Evolutionary conservation across 768 basidiomycete genomes (phyloP).

Genomic region (Lentinula lateritia): DNA sequence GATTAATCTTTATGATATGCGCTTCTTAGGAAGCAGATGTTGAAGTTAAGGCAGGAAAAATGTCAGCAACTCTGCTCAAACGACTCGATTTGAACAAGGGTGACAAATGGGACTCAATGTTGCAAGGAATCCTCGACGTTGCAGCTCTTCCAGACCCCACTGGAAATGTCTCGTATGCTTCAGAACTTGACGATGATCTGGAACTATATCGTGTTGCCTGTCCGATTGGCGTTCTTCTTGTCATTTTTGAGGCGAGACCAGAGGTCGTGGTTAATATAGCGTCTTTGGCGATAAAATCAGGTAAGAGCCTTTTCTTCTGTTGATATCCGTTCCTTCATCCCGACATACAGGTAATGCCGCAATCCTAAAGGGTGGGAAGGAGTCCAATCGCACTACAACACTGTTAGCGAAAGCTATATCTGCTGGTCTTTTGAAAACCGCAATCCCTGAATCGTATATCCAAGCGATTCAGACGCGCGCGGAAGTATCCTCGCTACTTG

Average conservation of each 20-base stretch:
- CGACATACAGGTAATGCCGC: constrained; percentile 78
- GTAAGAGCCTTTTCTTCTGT: constrained; percentile 33
- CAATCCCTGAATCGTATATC: constrained; percentile 75
- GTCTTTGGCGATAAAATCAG: constrained; percentile 92
- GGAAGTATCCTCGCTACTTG: constrained; percentile 84
- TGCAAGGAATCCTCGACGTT: constrained; percentile 86
- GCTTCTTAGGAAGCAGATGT: constrained; percentile 57
- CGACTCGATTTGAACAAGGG: constrained; percentile 73
- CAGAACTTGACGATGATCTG: constrained; percentile 79
- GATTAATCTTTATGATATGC: neutral
- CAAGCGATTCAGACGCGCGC: constrained; percentile 89
- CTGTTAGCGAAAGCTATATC: constrained; percentile 80
- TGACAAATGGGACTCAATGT: constrained; percentile 94
- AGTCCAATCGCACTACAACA: constrained; percentile 76
- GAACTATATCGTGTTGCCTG: constrained; percentile 93
- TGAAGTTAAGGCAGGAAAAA: constrained; percentile 78
- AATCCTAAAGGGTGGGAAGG: constrained; percentile 96
- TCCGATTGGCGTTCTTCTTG: constrained; percentile 91
- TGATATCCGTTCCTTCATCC: neutral
- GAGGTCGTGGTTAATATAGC: constrained; percentile 99
- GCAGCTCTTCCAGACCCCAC: constrained; percentile 83
- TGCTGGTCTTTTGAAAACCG: constrained; percentile 64
- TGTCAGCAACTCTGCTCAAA: constrained; percentile 79
- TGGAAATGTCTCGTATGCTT: constrained; percentile 81
- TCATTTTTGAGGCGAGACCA: constrained; percentile 96